Percentiles rank a stretch among this genome's conserved stretches.
Evolutionary conservation across 768 basidiomycete species (phyloP).

Genomic region (Naganishia antarctica): DNA sequence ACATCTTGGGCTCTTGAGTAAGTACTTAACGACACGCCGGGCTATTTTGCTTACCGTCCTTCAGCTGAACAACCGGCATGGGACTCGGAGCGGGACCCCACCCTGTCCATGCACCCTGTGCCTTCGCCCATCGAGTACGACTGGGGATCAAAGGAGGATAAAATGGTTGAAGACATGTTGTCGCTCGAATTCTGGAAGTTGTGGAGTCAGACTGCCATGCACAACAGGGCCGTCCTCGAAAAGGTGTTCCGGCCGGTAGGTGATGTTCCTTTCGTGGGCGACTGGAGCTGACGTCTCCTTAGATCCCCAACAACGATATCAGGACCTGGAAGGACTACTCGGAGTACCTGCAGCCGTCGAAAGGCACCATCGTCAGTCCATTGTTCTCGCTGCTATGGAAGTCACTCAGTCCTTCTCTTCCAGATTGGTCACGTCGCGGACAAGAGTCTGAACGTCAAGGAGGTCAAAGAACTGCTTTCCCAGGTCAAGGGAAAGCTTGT

Average conservation of each 20-base stretch:
- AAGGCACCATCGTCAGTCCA: constrained; percentile 9
- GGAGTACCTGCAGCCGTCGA: constrained; percentile 46
- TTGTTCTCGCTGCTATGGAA: neutral
- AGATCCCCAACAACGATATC: constrained; percentile 61
- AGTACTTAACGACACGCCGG: neutral
- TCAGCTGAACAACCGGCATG: constrained; percentile 57
- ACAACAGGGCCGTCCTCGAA: constrained; percentile 78
- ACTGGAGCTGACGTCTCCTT: neutral
- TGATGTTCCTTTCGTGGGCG: neutral
- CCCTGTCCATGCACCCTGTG: constrained; percentile 66
- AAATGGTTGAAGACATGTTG: constrained; percentile 71
- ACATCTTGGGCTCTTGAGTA: constrained; percentile 30
- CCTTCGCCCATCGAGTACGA: constrained; percentile 68
- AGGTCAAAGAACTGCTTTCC: constrained; percentile 69
- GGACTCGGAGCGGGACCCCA: constrained; percentile 51
- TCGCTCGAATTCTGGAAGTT: constrained; percentile 58
- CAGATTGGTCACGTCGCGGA: constrained; percentile 73
- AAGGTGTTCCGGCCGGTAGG: constrained; percentile 75
- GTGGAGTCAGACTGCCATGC: constrained; percentile 66
- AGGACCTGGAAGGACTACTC: constrained; percentile 73
- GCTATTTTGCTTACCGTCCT: too few relatives aligned
- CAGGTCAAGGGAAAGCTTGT: constrained; percentile 54
- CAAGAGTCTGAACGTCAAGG: constrained; percentile 60
- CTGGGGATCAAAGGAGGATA: constrained; percentile 58
- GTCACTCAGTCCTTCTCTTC: neutral